These are phyloP conservation scores for Dillenia turbinata DNA, from an alignment of 164 flowering plant genomes.

Conservation along the genomic window DNA sequence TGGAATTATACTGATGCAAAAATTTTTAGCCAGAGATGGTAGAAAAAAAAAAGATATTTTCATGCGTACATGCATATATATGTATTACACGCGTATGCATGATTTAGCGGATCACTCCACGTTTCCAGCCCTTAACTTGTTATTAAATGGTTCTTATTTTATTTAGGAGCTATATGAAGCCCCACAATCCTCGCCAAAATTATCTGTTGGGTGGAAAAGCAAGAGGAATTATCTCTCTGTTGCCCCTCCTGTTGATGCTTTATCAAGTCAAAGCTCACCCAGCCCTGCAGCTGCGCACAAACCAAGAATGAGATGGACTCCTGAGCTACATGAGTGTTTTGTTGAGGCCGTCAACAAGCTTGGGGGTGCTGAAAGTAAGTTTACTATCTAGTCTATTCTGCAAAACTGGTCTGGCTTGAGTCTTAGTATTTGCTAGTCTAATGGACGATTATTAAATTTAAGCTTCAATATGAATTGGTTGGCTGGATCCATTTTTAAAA, in stretches of 20 bases:
- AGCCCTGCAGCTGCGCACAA: constrained; percentile 32
- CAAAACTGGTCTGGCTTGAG: no score
- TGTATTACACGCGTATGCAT: no score
- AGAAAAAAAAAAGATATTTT: no score
- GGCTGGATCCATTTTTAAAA: no score
- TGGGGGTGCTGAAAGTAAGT: constrained; percentile 59
- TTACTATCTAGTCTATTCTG: not conserved
- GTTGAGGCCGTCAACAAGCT: constrained; percentile 46
- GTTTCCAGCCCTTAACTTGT: no score
- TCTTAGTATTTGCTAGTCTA: no score
- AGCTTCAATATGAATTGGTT: no score
- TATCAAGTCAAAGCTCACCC: constrained; percentile 30
- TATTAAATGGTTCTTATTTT: constrained; percentile 8
- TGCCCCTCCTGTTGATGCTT: constrained; percentile 22
- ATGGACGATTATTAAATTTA: no score
- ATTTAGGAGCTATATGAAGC: constrained; percentile 51
- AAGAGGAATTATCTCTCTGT: constrained; percentile 11
- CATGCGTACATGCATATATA: no score
- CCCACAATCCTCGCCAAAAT: constrained; percentile 24
- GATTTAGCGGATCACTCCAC: no score
- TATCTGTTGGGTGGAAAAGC: constrained; percentile 14
- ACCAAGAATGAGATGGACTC: constrained; percentile 58
- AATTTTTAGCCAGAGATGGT: no score
- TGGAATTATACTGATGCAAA: no score
- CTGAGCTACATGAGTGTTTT: constrained; percentile 50